phyloP scores from a whole-genome alignment of 176 grass and related monocot genomes.

The Paspalum vaginatum region DNA sequence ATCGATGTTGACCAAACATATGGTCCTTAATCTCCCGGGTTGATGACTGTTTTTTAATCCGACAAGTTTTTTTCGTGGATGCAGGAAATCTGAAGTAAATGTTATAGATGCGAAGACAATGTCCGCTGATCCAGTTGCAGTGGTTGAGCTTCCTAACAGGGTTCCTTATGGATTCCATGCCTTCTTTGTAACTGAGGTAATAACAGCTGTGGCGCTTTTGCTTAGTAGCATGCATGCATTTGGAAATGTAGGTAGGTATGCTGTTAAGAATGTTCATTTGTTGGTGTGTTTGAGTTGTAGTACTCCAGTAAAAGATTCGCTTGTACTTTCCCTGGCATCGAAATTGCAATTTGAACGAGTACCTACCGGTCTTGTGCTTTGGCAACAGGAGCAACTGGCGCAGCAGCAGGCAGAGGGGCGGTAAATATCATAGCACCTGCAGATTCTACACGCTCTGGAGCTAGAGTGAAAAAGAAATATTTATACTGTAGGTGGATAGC shows the following conservation, averaged over 20 bases:
- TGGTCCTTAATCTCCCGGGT: background rate
- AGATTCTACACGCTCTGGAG: background rate
- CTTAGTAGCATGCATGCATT: background rate
- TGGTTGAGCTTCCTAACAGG: constrained; percentile 78
- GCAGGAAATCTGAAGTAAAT: constrained; percentile 83
- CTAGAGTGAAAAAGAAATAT: too few species aligned
- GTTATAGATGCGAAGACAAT: constrained; percentile 95
- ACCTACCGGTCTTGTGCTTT: background rate
- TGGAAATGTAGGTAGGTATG: too few species aligned
- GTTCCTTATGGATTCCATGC: constrained; percentile 92
- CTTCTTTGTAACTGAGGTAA: constrained; percentile 89
- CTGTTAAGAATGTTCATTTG: background rate
- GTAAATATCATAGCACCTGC: background rate
- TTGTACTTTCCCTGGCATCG: background rate
- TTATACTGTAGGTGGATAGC: too few species aligned
- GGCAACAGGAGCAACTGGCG: constrained; percentile 48
- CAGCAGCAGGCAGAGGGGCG: constrained; percentile 28
- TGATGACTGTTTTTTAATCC: background rate
- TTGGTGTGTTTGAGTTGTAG: background rate
- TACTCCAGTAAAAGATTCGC: background rate
- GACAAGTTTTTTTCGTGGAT: constrained; percentile 24
- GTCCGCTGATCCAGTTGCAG: constrained; percentile 77
- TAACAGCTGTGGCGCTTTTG: background rate
- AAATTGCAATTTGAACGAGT: background rate
- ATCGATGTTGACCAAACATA: background rate